phyloP scores from a whole-genome alignment of 2,329 filamentous ascomycete genomes.

The Verticillium zaregamsianum region DNA sequence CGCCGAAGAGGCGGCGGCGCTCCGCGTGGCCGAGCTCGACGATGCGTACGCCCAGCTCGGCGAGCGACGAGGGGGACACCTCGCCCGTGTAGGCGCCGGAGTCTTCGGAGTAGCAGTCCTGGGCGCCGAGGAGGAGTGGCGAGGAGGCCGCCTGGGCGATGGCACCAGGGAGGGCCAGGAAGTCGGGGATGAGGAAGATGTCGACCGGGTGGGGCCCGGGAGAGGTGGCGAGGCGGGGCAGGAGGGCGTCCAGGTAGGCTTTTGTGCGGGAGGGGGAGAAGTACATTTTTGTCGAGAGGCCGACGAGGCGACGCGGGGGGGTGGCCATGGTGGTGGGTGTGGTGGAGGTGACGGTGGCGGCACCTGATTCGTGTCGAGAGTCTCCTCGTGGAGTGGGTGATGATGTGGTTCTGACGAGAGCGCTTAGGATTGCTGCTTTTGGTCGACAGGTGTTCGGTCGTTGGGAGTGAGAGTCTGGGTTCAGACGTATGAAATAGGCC shows the following conservation, averaged over 20 bases:
- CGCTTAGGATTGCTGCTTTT: neutral
- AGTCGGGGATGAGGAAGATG: conserved; percentile 76
- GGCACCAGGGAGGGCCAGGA: conserved; percentile 59
- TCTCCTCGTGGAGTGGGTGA: neutral
- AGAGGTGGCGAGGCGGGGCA: conserved; percentile 39
- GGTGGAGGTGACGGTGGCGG: neutral
- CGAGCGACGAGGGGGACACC: conserved; percentile 64
- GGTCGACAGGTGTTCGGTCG: neutral
- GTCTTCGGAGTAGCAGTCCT: conserved; percentile 69
- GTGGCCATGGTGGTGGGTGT: conserved; percentile 1
- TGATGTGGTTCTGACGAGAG: neutral
- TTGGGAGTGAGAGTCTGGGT: too few relatives aligned
- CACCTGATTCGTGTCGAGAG: neutral
- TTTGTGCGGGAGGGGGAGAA: conserved; percentile 64
- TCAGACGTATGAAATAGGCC: too few relatives aligned
- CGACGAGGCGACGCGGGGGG: conserved; percentile 51
- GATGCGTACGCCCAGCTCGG: conserved; percentile 63
- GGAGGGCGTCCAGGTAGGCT: conserved; percentile 47
- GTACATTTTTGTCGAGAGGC: conserved; percentile 77
- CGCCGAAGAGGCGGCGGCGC: conserved; percentile 65
- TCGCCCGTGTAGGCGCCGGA: conserved; percentile 74
- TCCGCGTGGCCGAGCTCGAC: conserved; percentile 83
- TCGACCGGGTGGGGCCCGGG: conserved; percentile 38
- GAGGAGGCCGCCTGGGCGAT: conserved; percentile 39
- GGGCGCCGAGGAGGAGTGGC: conserved; percentile 64